A percentile compares a stretch with the other conserved stretches of the same genome.
Conservation (phyloP, 169 alveolate species). For the Cryptosporidium meleagridis region DNA sequence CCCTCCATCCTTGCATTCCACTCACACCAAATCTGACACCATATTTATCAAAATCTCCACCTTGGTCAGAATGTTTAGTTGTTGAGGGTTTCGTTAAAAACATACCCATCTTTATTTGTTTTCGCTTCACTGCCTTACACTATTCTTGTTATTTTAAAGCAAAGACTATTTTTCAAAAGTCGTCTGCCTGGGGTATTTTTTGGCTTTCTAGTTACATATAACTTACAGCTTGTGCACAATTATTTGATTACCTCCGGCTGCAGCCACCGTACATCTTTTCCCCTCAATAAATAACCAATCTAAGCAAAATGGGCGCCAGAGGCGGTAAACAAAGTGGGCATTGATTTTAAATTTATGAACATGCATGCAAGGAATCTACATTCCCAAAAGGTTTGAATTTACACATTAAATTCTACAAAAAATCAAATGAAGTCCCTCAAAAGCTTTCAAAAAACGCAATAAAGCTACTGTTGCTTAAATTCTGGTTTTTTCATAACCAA, state of each 20-base stretch:
- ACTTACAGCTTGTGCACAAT: slow-evolving; percentile 8
- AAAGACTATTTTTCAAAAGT: not conserved
- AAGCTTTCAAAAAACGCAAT: not conserved
- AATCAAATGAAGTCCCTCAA: not conserved
- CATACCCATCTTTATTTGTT: slow-evolving; percentile 89
- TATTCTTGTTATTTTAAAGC: not conserved
- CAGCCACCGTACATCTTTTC: slow-evolving; percentile 14
- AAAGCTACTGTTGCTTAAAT: not conserved
- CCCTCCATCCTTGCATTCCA: slow-evolving; percentile 96
- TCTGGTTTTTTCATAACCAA: no score
- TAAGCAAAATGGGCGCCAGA: not conserved
- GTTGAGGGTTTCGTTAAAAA: slow-evolving; percentile 90
- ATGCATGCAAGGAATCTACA: slow-evolving; percentile 14
- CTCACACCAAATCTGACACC: slow-evolving; percentile 87
- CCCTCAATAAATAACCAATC: slow-evolving; percentile 46
- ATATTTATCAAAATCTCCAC: slow-evolving; percentile 84
- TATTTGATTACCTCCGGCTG: slow-evolving; percentile 3
- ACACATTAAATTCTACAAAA: not conserved
- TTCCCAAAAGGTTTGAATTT: not conserved
- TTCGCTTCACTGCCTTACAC: not conserved
- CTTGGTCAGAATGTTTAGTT: slow-evolving; percentile 84
- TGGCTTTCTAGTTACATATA: slow-evolving; percentile 19
- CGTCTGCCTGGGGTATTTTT: not conserved
- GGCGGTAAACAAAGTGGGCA: slow-evolving; percentile 63
- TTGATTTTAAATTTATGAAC: not conserved